Percentiles rank a stretch among this genome's conserved stretches.
Conservation (phyloP, 2,329 filamentous ascomycete genomes). For the Epichloe gansuensis region DNA sequence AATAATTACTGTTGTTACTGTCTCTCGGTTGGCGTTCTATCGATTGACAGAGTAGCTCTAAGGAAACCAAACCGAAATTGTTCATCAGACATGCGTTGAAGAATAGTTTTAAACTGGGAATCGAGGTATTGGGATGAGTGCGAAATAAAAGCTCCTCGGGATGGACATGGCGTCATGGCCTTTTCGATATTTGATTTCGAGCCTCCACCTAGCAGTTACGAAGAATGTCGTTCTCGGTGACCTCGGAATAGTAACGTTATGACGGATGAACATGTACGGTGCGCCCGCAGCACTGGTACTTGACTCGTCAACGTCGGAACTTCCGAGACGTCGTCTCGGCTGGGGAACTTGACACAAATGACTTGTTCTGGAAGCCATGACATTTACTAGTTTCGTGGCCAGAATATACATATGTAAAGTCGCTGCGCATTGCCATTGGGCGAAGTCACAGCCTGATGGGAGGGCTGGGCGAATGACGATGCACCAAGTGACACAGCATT, state of each 20-base stretch:
- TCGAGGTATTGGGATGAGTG: not conserved
- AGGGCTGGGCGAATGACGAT: not conserved
- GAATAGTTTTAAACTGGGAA: not conserved
- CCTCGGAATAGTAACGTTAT: no score
- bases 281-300: not conserved
- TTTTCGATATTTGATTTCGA: no score
- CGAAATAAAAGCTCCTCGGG: no score
- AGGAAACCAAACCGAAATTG: not conserved
- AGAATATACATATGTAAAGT: not conserved
- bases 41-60: not conserved
- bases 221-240: no score
- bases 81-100: not conserved
- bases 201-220: no score
- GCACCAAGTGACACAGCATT: constrained; percentile 1
- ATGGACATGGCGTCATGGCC: no score
- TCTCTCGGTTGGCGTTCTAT: not conserved
- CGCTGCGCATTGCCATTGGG: not conserved
- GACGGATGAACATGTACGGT: no score
- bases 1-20: not conserved
- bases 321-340: no score
- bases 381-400: no score
- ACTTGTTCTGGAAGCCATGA: no score
- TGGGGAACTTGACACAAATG: no score
- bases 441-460: not conserved
- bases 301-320: not conserved